Base-by-base conservation (phyloP, 345 rosid species). In the Hibiscus syriacus region DNA sequence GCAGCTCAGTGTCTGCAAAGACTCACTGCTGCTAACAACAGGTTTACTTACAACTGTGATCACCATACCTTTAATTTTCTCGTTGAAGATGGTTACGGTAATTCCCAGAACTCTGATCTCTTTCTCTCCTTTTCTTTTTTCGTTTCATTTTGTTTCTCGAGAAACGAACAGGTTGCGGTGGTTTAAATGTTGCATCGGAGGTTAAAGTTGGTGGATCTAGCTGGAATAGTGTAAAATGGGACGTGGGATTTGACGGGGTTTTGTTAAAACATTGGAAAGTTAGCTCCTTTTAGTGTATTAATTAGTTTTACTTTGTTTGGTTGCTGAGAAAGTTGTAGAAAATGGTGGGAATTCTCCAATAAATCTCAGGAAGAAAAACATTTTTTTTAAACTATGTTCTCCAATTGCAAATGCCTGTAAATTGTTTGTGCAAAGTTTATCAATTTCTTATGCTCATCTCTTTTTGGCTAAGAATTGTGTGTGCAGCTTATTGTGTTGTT, bases 1-100 rank as follows among this genome's bases (percentile, higher is more conserved):
- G 94, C 98, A 16, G 75, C 92, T 55, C 98, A 93, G 81, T 93
- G 98, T 72, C 85, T 93, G 67, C 91, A 89, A 64, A 85, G 78
- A 70, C 87, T 93, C 66, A 90, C 97, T 71, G 89, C 94, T 53
- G 72, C 92, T 52, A 90, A 89, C 82, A 90, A 52, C 87, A 93
- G 87, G 91, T 89, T 88, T 83, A 90, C 97, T 50, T 93, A 90
- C 88, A 88, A 88, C 72, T 93, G 98, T 71, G 98, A 93, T 83
- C 94, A 89, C 80, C 98, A 93, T 73, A 87, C 97, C 75, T 90
- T 93, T 79, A 93, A 93, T 68, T 93, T 93, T 82, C 91, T 93
- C 54, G 88, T 93, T 30, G 90, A 93, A 73, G 90, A 93, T 69
- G 98, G 98, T 56, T 93, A 80, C 64, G 89, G 98, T 93, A 76